Evolutionary conservation across 2,329 filamentous ascomycete genomes (phyloP).

Genomic region (Cladophialophora bantiana): DNA sequence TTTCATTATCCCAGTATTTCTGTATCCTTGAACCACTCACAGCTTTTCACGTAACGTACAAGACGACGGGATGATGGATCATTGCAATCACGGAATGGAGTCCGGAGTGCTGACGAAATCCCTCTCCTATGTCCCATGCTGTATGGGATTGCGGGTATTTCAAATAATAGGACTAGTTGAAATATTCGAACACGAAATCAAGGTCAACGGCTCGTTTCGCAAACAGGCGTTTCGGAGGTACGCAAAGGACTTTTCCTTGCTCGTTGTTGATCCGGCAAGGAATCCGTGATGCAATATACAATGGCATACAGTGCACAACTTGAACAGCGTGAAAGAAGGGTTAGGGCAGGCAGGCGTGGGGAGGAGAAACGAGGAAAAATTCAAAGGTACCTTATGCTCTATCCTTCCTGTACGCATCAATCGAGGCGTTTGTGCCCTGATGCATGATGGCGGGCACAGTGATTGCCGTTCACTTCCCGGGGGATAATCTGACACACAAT

Average conservation of each 20-base stretch:
- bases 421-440: too few species aligned
- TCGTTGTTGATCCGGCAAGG: conserved; percentile 6
- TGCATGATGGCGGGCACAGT: neutral
- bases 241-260: conserved; percentile 9
- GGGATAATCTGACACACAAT: neutral
- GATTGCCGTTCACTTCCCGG: neutral
- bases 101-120: neutral
- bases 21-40: neutral
- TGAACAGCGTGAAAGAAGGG: neutral
- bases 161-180: conserved; percentile 6
- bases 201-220: conserved; percentile 12
- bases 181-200: conserved; percentile 10
- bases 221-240: conserved; percentile 9
- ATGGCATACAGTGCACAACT: neutral
- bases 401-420: too few species aligned
- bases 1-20: neutral
- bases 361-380: neutral
- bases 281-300: neutral
- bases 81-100: neutral
- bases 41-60: neutral
- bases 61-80: neutral
- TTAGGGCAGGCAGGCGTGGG: neutral
- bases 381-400: too few species aligned
- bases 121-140: neutral
- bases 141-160: neutral